phyloP scores from a whole-genome alignment of 805 yeast species.

The Schwanniomyces occidentalis region DNA sequence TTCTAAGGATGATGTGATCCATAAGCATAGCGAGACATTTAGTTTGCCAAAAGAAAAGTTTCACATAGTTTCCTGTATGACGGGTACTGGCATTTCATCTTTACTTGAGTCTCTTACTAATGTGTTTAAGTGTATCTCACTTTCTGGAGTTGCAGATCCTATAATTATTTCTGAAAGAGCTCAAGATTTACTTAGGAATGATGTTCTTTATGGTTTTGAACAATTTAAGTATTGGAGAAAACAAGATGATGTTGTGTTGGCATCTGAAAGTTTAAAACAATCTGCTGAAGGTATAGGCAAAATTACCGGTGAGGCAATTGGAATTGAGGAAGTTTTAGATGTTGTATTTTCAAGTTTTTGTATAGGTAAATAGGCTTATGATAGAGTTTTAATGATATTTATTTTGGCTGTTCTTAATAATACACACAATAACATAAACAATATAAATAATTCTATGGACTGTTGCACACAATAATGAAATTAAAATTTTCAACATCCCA shows the following conservation, averaged over 20 bases:
- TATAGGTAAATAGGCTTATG: slow-evolving; percentile 69
- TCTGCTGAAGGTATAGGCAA: slow-evolving; percentile 88
- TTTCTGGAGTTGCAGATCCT: slow-evolving; percentile 58
- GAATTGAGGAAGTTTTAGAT: slow-evolving; percentile 87
- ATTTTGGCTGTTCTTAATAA: slow-evolving; percentile 5
- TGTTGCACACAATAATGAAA: slow-evolving; percentile 31
- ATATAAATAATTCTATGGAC: slow-evolving; percentile 18
- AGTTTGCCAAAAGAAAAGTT: slow-evolving; percentile 14
- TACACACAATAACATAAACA: too few relatives aligned
- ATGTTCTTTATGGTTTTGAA: slow-evolving; percentile 74
- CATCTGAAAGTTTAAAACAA: slow-evolving; percentile 70
- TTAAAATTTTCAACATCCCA: slow-evolving; percentile 47
- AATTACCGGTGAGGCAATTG: slow-evolving; percentile 86
- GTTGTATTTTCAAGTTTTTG: slow-evolving; percentile 91
- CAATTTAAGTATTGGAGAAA: slow-evolving; percentile 54
- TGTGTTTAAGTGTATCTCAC: slow-evolving; percentile 50
- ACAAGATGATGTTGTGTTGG: slow-evolving; percentile 71
- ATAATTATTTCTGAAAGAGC: slow-evolving; percentile 73
- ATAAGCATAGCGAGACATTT: slow-evolving; percentile 11
- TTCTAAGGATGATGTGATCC: background rate
- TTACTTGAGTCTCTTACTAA: slow-evolving; percentile 44
- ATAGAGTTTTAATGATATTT: background rate
- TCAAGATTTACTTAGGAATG: slow-evolving; percentile 69
- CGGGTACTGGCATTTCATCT: slow-evolving; percentile 53
- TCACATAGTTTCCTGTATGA: slow-evolving; percentile 57